Conservation (phyloP, 1,284 basidiomycete species). For the Apiotrichum siamense region DNA sequence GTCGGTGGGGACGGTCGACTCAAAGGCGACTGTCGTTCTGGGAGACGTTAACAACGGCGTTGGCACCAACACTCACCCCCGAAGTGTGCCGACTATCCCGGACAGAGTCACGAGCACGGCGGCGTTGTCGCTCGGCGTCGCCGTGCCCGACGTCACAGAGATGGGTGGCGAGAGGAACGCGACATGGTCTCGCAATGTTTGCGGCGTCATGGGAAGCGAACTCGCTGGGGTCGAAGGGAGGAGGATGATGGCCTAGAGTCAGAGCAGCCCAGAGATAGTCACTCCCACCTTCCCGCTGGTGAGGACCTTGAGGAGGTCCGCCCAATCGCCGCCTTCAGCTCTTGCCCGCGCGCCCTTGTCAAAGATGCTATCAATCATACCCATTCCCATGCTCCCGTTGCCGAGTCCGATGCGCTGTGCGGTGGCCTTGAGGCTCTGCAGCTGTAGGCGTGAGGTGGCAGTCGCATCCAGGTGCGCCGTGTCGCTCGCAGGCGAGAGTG, state of each 20-base stretch:
- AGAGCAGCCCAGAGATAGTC: not conserved
- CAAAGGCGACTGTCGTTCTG: slow-evolving; percentile 23
- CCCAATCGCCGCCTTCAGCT: slow-evolving; percentile 69
- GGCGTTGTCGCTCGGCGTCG: slow-evolving; percentile 43
- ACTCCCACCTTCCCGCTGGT: slow-evolving; percentile 60
- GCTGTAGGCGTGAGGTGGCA: slow-evolving; percentile 53
- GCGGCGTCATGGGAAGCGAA: slow-evolving; percentile 56
- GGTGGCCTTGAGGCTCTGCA: slow-evolving; percentile 72
- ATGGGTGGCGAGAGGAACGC: slow-evolving; percentile 49
- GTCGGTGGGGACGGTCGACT: slow-evolving; percentile 52
- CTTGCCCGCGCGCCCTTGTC: slow-evolving; percentile 56
- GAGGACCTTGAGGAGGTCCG: slow-evolving; percentile 63
- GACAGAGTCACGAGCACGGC: slow-evolving; percentile 66
- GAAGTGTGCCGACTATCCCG: slow-evolving; percentile 65
- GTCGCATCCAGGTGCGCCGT: slow-evolving; percentile 4
- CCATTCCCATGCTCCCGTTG: slow-evolving; percentile 67
- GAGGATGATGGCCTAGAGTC: slow-evolving; percentile 63
- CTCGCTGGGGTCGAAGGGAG: slow-evolving; percentile 59
- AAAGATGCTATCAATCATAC: slow-evolving; percentile 71
- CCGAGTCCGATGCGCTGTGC: slow-evolving; percentile 68
- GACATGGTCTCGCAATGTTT: slow-evolving; percentile 72
- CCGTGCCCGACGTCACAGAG: slow-evolving; percentile 45
- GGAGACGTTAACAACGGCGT: not conserved
- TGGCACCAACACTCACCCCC: slow-evolving; percentile 47
- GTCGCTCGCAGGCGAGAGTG: slow-evolving; percentile 15